A percentile compares a stretch with the other conserved stretches of the same genome.
Conservation (phyloP, 1,284 basidiomycete species). For the Leccinum variabile region DNA sequence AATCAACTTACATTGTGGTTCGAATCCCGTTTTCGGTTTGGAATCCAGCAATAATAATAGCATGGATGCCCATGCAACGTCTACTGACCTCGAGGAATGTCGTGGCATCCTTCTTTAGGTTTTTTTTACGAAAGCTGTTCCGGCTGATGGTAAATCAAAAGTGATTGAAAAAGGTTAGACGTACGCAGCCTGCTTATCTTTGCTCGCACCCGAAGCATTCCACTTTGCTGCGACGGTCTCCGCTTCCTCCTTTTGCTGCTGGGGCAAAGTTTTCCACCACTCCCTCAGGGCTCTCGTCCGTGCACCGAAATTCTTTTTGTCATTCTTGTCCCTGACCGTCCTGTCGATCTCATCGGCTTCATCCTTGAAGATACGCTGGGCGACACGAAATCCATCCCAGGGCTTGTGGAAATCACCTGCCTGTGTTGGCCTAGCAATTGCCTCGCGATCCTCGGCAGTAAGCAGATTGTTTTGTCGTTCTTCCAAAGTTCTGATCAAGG, state of each 20-base stretch:
- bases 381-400: neutral
- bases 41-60: neutral
- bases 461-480: neutral
- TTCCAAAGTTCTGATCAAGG: neutral
- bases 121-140: neutral
- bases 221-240: neutral
- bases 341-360: neutral
- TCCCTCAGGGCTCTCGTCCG: neutral
- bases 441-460: neutral
- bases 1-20: neutral
- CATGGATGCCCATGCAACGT: neutral
- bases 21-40: neutral
- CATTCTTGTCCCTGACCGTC: neutral
- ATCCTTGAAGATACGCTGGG: neutral
- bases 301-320: neutral
- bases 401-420: neutral
- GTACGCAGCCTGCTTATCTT: neutral
- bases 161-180: neutral
- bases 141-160: neutral
- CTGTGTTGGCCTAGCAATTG: neutral
- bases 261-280: neutral
- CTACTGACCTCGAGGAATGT: neutral
- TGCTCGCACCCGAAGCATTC: neutral
- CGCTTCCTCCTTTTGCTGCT: neutral
- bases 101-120: neutral